phyloP scores from a whole-genome alignment of 805 yeast species.

The Soucietia sequanensis region DNA sequence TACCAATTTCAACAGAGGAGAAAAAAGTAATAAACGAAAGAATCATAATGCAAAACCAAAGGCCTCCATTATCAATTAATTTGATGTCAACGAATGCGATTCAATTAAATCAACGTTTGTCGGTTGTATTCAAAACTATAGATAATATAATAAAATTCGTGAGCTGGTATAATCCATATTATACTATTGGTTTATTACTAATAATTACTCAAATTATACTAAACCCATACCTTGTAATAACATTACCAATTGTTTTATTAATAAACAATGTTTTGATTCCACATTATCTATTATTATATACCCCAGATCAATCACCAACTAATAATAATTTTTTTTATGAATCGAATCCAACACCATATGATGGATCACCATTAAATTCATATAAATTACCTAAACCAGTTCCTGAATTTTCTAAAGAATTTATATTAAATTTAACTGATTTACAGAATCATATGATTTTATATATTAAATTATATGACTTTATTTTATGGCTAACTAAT shows the following conservation, averaged over 20 bases:
- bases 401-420: conserved; percentile 77
- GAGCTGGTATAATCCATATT: conserved; percentile 63
- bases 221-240: conserved; percentile 55
- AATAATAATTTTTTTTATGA: conserved; percentile 10
- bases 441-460: conserved; percentile 76
- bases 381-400: conserved; percentile 65
- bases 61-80: conserved; percentile 72
- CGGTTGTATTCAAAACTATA: conserved; percentile 58
- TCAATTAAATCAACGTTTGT: conserved; percentile 57
- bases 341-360: conserved; percentile 38
- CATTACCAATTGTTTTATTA: conserved; percentile 55
- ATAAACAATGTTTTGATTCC: conserved; percentile 64
- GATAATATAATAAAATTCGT: conserved; percentile 56
- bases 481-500: conserved; percentile 43
- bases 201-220: conserved; percentile 53
- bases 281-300: conserved; percentile 58
- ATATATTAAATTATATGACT: conserved; percentile 64
- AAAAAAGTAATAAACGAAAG: conserved; percentile 47
- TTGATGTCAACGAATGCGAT: conserved; percentile 68
- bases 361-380: conserved; percentile 45
- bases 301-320: conserved; percentile 49
- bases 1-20: conserved; percentile 53
- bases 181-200: conserved; percentile 57
- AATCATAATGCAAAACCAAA: conserved; percentile 53
- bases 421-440: conserved; percentile 75